Evolutionary conservation across 139 green algal species (phyloP), one percentile per base, ranked within the genome.

Genomic region (Marvania coccoides): DNA sequence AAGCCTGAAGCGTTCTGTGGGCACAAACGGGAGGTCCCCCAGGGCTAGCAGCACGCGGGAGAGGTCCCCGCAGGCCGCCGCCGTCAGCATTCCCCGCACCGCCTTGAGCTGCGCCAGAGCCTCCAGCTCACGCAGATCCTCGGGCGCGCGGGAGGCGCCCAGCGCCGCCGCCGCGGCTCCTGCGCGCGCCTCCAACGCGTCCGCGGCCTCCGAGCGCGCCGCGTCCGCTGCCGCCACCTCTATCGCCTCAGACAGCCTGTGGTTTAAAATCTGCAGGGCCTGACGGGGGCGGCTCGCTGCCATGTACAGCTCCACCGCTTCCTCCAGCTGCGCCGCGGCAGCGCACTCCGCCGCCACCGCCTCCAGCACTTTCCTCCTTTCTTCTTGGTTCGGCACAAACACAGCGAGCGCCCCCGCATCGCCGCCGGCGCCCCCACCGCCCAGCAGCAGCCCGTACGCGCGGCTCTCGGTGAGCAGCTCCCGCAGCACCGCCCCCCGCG

Each of bases 261-360:
- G 62, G 75, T 83, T 89, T 58, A 92, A 77, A 40, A 91, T 80
- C n/a, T 57, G 40, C 58, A 92, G 79, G 28, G 86, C 86, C 29
- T 72, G 54, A 24, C 61, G 51, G 1, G 88, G 83, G 24, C 80
- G 75, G 35, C 82, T 75, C 14, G 86, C 85, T 28, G 82, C 82
- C 64, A 95, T 85, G 84, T 86, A 95, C 61, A 95, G 81, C 85
- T 95, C 88, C 40, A 88, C 67, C 9, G 86, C 86, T 70, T 88
- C 78, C 73, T 82, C 79, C 67, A 84, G 57, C 81, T 89, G 83
- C 19, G 56, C 61, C 26, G 69, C 69, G 29, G 79, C 69, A 40
- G 88, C 77, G 51, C 88, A 95, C 65, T 91, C 87, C 61, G 86
- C 77, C 2, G 84, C 87, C 3, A 93, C 81, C 2, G 80, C 72